Base-by-base conservation (phyloP, 495 filamentous ascomycete genomes). In the Xylaria intraflava region DNA sequence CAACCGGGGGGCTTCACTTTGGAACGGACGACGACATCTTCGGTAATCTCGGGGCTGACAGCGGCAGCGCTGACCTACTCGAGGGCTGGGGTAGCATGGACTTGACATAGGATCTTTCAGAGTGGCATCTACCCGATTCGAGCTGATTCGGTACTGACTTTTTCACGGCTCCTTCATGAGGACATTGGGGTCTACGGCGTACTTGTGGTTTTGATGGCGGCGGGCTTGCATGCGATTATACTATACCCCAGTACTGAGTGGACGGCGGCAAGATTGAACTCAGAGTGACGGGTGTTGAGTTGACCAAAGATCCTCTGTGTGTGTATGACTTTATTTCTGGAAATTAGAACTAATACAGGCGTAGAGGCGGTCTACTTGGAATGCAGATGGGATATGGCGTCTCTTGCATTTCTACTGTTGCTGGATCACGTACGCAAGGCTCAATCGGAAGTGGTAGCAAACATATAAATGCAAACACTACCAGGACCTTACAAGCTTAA, bases 11-110 rank as follows among this genome's bases (percentile, higher is more conserved):
- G 4, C 57, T 66, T 24, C 57, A 65, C 16, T 66, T 64, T 36
- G 57, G 62, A 14, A 31, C 54, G 8, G 55, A 58, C 19, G 59
- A 59, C 19, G 62, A 60, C n/a, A 65, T 64, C 47, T 64, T 64
- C 33, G 52, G 64, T 29, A 46, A 49, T 16, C 39, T 65, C 1
- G 55, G 54, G 11, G 49, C 40, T 5, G 46, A 49, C 14, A 56
- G 55, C 9, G 48, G 59, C 20, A 29, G 36, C 12, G 54, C 46
- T 0, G 57, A 65, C 31, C 43, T 62, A 20, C 57, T 65, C 3
- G 62, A 62, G 29, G 46, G 55, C 23, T 66, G 64, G 64, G 55
- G 29, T 16, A 33, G 26, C 4, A 57, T 57, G 55, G 64, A 65
- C 22, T n/a, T 66, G 43, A 46, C 59, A 8, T 66, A 62, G 51